Conservation (phyloP, 495 filamentous ascomycete species). For the Neurospora sp. region DNA sequence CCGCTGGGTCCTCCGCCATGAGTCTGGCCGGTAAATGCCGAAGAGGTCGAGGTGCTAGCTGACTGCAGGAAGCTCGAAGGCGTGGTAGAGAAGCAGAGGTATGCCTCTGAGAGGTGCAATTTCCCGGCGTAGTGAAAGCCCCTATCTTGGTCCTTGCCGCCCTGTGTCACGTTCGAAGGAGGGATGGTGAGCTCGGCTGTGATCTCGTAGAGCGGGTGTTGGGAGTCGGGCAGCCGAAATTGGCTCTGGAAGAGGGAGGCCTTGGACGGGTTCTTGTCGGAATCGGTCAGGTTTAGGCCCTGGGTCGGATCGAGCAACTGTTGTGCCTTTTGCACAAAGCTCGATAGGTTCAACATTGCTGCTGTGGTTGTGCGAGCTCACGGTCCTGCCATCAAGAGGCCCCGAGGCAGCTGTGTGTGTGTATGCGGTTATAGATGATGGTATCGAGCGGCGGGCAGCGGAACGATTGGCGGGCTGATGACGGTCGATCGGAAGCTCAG, state of each 20-base stretch:
- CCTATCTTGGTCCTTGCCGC: conserved; percentile 50
- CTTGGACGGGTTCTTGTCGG: conserved; percentile 77
- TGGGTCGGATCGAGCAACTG: conserved; percentile 82
- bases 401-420: background rate
- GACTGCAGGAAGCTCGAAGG: conserved; percentile 75
- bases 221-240: conserved; percentile 86
- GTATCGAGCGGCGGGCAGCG: background rate
- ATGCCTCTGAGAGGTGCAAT: conserved; percentile 87
- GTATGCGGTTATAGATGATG: background rate
- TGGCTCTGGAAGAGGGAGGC: conserved; percentile 88
- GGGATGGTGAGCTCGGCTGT: conserved; percentile 87
- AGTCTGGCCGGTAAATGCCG: conserved; percentile 75
- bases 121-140: conserved; percentile 88
- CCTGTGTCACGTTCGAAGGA: conserved; percentile 46
- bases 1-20: conserved; percentile 87
- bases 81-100: conserved; percentile 91
- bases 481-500: background rate
- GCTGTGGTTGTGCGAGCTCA: conserved; percentile 2
- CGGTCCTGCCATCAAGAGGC: conserved; percentile 7
- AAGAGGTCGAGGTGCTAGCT: conserved; percentile 64
- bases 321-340: conserved; percentile 84
- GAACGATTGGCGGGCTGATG: conserved; percentile 1
- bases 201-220: conserved; percentile 89
- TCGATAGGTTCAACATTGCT: conserved; percentile 56
- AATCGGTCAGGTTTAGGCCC: conserved; percentile 53